phyloP scores from a whole-genome alignment of 495 filamentous ascomycete species.

The Baudoinia panamericana region DNA sequence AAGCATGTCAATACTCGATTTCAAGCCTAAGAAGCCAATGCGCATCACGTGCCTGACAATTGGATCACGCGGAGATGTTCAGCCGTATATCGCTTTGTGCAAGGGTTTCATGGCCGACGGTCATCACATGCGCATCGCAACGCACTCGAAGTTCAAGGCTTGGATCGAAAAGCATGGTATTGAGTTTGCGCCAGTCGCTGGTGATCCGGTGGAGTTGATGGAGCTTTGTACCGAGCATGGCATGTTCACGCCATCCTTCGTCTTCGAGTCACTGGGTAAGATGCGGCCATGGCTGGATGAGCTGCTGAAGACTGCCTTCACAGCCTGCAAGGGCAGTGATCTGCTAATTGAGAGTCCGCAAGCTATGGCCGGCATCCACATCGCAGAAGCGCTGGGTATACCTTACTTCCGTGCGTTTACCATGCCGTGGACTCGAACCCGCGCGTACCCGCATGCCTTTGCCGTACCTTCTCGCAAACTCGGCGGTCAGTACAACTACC shows the following conservation, averaged over 20 bases:
- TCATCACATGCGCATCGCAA: constrained; percentile 77
- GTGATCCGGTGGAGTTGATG: constrained; percentile 92
- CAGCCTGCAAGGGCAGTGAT: constrained; percentile 73
- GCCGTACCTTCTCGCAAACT: constrained; percentile 87
- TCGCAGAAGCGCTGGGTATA: constrained; percentile 86
- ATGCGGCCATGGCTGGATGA: constrained; percentile 92
- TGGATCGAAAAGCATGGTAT: constrained; percentile 91
- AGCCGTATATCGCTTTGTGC: constrained; percentile 93
- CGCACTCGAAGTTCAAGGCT: constrained; percentile 73
- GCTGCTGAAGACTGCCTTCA: constrained; percentile 71
- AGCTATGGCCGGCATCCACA: constrained; percentile 96
- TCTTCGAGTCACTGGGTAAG: constrained; percentile 73
- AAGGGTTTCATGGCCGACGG: constrained; percentile 81
- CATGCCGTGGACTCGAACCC: constrained; percentile 95
- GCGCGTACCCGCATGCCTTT: constrained; percentile 95
- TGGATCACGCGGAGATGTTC: constrained; percentile 88
- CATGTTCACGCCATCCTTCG: constrained; percentile 89
- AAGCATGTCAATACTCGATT: constrained; percentile 81
- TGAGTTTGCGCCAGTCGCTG: constrained; percentile 74
- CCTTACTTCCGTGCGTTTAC: constrained; percentile 97
- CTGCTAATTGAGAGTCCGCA: constrained; percentile 90
- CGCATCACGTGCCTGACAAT: constrained; percentile 92
- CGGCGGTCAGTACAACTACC: constrained; percentile 88
- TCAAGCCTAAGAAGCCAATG: constrained; percentile 73
- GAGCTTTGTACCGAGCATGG: constrained; percentile 90